Evolutionary conservation across 1,284 basidiomycete species (phyloP).

Genomic region (Termitomyces sp.): DNA sequence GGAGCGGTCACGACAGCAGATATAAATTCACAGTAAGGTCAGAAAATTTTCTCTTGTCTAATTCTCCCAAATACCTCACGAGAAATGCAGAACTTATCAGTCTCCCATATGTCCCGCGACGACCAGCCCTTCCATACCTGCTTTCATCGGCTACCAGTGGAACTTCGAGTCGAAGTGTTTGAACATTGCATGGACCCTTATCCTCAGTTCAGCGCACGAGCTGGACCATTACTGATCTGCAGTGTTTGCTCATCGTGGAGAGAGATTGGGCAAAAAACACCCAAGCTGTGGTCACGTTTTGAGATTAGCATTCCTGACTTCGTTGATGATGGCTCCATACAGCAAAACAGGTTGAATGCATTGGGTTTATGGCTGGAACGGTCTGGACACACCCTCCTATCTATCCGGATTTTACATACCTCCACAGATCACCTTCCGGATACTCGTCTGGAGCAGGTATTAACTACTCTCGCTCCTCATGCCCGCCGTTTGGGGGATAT

Average conservation of each 20-base stretch:
- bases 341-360: conserved; percentile 7
- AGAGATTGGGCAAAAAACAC: conserved; percentile 25
- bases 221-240: conserved; percentile 29
- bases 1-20: not conserved
- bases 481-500: conserved; percentile 31
- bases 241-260: conserved; percentile 34
- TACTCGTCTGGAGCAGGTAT: conserved; percentile 23
- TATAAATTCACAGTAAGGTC: not conserved
- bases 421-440: conserved; percentile 18
- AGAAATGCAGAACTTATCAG: not conserved
- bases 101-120: not conserved
- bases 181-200: conserved; percentile 22
- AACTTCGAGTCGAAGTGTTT: conserved; percentile 35
- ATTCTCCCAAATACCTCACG: not conserved
- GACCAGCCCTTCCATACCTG: not conserved
- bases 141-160: conserved; percentile 31
- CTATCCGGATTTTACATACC: conserved; percentile 27
- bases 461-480: conserved; percentile 27
- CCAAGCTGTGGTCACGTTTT: conserved; percentile 38
- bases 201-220: conserved; percentile 22
- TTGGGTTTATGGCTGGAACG: conserved; percentile 30
- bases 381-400: conserved; percentile 31
- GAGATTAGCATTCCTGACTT: conserved; percentile 19
- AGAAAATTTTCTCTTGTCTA: not conserved
- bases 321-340: conserved; percentile 3